These are phyloP conservation scores for Sinapis alba DNA, from an alignment of 441 rosid genomes.

Conservation along the genomic window DNA sequence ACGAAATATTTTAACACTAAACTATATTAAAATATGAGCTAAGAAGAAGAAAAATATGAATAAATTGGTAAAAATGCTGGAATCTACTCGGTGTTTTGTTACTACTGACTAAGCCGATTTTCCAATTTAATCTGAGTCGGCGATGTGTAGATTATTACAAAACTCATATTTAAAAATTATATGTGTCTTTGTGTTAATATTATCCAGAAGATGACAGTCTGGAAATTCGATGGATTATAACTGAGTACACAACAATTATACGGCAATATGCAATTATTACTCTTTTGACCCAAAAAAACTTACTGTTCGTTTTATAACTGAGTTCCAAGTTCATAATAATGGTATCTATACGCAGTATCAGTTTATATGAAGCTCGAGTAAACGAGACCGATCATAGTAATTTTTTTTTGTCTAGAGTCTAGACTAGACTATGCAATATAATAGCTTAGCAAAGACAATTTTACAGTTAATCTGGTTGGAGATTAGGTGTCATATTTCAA, in stretches of 20 bases:
- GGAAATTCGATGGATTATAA: background rate
- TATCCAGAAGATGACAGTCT: conserved; percentile 19
- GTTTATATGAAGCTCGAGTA: conserved; percentile 2
- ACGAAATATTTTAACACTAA: background rate
- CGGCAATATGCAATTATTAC: background rate
- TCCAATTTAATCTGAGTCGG: conserved; percentile 31
- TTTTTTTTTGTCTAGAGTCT: background rate
- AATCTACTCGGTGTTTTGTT: conserved; percentile 27
- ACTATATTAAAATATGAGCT: background rate
- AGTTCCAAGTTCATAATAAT: background rate
- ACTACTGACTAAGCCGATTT: conserved; percentile 18
- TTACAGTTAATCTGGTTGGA: conserved; percentile 29
- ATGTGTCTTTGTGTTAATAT: background rate
- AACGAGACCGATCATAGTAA: background rate
- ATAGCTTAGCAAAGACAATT: background rate
- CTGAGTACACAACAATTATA: background rate
- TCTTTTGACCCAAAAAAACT: background rate
- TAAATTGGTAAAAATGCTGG: conserved; percentile 2
- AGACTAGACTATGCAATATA: conserved; percentile 1
- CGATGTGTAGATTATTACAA: conserved; percentile 32
- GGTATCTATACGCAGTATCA: background rate
- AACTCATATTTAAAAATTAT: background rate
- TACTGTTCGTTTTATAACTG: background rate
- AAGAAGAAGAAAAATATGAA: background rate
- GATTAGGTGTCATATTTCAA: conserved; percentile 8